Percentiles rank a stretch among this genome's conserved stretches.
Conservation (phyloP, 306 rosid species). For the Vigna angularis region DNA sequence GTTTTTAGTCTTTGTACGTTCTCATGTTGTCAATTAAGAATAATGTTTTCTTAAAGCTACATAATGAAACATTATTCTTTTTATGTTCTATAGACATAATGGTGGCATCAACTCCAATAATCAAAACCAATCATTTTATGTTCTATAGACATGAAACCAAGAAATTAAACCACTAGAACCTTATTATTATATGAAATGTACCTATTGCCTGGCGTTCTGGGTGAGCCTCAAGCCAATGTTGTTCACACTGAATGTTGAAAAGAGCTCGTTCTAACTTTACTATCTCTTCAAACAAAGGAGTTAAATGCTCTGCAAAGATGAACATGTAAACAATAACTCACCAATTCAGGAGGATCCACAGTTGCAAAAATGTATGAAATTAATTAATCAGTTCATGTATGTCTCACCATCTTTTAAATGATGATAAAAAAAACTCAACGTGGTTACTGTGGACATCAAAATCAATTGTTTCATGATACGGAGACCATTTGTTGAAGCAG, state of each 20-base stretch:
- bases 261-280: conserved; percentile 77
- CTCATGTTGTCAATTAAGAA: too few relatives aligned
- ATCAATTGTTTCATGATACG: conserved; percentile 82
- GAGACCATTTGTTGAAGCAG: conserved; percentile 83
- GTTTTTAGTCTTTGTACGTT: too few relatives aligned
- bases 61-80: too few relatives aligned
- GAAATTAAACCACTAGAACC: conserved; percentile 4
- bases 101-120: too few relatives aligned
- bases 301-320: conserved; percentile 64
- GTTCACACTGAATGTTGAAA: conserved; percentile 79
- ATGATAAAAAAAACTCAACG: conserved; percentile 52
- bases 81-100: too few relatives aligned
- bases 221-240: conserved; percentile 90
- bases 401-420: conserved; percentile 71
- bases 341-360: not conserved
- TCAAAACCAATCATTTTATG: too few relatives aligned
- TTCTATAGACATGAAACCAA: not conserved
- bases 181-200: conserved; percentile 30
- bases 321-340: conserved; percentile 20
- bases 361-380: not conserved
- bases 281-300: conserved; percentile 64
- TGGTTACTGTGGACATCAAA: conserved; percentile 75
- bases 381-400: not conserved
- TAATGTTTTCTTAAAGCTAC: too few relatives aligned
- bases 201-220: conserved; percentile 74